Base-by-base conservation (phyloP, 140 eudicot species). In the Cichorium intybus region DNA sequence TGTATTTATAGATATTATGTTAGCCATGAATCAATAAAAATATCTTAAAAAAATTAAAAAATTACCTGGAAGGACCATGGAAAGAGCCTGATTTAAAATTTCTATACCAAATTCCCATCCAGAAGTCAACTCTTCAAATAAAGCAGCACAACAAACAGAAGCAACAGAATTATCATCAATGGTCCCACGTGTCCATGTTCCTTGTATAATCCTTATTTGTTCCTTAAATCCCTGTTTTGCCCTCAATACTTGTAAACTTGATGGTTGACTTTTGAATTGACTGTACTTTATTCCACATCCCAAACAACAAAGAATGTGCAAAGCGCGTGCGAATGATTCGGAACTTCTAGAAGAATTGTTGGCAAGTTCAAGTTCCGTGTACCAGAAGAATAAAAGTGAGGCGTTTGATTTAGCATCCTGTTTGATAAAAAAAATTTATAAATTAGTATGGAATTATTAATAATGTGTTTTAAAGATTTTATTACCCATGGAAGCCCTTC, bases 191-290 rank as follows among this genome's bases (percentile, higher is more conserved):
- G 77, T 66, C 90, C 97, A 87, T 5, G 61, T 70, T 20, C 80
- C 74, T 75, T 85, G 78, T 62, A 85, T 47, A 59, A 66, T 35
- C 77, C 69, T 78, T 18, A 89, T 68, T 23, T 75, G 90, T 63
- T 93, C 99, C 63, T 80, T 88, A 37, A 86, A 93, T 59, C 99
- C 99, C 67, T 88, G 99, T 26, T 84, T 95, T 58, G 99, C 99
- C 80, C 84, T 80, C 60, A 93, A 75, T 49, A 81, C 78, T 68
- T 88, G 97, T 55, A 87, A 22, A 79, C 78, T 84, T 80, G 95
- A 81, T 10, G 90, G 94, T 62, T 81, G 86, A 57, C 94, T 76
- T 76, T 75, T 81, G 75, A 72, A 93, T 15, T 88, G 97, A 74
- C 72, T 86, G 50, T 88, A 93, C 46, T 72, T 75, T 68, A 69